Evolutionary conservation across 1,139 yeast genomes (phyloP).

Genomic region (Groenewaldozyma auringiensis): DNA sequence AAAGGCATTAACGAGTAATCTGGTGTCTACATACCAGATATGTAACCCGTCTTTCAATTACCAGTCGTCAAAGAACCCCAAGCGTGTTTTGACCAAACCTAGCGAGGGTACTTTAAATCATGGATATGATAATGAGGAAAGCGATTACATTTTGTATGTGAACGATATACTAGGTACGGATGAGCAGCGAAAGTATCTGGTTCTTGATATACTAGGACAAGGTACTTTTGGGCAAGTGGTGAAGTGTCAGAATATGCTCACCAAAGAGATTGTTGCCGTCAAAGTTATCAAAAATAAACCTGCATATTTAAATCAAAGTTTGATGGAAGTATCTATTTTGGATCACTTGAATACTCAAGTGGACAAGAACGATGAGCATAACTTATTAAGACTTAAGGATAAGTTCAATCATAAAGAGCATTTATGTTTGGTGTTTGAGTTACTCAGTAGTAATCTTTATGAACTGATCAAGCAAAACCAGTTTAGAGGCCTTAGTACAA

Average conservation of each 20-base stretch:
- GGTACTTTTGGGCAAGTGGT: constrained; percentile 99
- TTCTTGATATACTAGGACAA: constrained; percentile 83
- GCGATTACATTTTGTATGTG: constrained; percentile 87
- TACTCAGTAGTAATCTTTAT: constrained; percentile 78
- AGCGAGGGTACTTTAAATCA: constrained; percentile 73
- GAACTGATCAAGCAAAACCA: constrained; percentile 90
- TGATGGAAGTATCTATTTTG: constrained; percentile 81
- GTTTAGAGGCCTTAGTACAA: constrained; percentile 81
- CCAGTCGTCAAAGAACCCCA: constrained; percentile 78
- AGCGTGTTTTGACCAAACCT: constrained; percentile 87
- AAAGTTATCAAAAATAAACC: constrained; percentile 91
- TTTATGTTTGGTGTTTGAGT: constrained; percentile 84
- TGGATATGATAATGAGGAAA: constrained; percentile 82
- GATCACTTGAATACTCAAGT: constrained; percentile 73
- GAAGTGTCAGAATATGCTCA: constrained; percentile 84
- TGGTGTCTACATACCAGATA: constrained; percentile 73
- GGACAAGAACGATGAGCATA: constrained; percentile 61
- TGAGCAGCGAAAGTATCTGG: constrained; percentile 77
- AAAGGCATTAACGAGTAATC: constrained; percentile 67
- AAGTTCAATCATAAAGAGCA: constrained; percentile 91
- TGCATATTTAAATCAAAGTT: constrained; percentile 83
- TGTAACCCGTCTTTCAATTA: constrained; percentile 87
- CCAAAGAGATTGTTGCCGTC: constrained; percentile 88
- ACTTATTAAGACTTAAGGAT: constrained; percentile 72
- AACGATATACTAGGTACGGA: constrained; percentile 88